Evolutionary conservation across 2,329 filamentous ascomycete genomes (phyloP).

Genomic region (Colletotrichum zoysiae): DNA sequence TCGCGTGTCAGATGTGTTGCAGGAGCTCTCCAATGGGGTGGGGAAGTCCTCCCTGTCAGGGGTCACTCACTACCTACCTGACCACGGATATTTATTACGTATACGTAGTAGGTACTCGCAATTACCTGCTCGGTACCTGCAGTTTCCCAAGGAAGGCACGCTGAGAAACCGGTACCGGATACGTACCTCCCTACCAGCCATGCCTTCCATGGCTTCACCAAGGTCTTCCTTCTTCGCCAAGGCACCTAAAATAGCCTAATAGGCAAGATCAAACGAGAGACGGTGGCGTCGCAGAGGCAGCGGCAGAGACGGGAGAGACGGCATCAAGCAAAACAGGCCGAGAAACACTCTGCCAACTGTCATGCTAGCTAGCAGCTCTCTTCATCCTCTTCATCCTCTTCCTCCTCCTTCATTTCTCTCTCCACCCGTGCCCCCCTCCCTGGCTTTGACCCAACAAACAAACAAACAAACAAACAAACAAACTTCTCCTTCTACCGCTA

Average conservation of each 20-base stretch:
- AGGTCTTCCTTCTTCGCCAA: no score
- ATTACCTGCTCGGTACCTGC: no score
- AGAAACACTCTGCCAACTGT: background rate
- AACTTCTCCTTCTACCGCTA: slow-evolving; percentile 2
- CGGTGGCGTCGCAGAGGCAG: background rate
- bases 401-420: background rate
- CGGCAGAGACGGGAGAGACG: background rate
- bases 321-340: slow-evolving; percentile 17
- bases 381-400: no score
- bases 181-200: no score
- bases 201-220: no score
- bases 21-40: slow-evolving; percentile 10
- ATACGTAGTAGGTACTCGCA: no score
- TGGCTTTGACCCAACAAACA: background rate
- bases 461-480: slow-evolving; percentile 7
- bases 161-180: no score
- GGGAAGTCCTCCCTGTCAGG: background rate
- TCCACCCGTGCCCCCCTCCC: background rate
- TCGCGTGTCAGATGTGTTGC: slow-evolving; percentile 42
- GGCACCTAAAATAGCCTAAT: no score
- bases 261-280: background rate
- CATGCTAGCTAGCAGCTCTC: background rate
- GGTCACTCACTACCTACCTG: no score
- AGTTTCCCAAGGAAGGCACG: no score
- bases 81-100: no score